Evolutionary conservation across 2,329 filamentous ascomycete species (phyloP), one percentile per base, ranked within the genome.

Genomic region (Uncinocarpus reesii): DNA sequence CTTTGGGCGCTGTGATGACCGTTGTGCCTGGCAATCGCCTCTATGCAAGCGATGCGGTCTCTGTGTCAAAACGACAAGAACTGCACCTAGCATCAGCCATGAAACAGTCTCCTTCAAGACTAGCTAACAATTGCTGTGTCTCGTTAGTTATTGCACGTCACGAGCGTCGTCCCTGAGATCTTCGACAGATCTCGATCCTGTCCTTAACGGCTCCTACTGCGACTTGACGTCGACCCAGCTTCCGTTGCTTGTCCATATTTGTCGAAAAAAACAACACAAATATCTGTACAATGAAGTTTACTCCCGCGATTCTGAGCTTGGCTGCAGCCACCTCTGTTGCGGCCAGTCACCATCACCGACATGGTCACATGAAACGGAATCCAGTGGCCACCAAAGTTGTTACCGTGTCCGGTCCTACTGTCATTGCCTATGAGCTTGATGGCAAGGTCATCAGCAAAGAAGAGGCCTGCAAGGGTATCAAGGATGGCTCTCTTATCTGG

Each of bases 401-500:
- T 47, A 73, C 76, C 47, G 74, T 81, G 43, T 70, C 75, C 34
- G 78, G 75, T 35, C 75, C 81, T 26, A 81, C 79, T 44, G 76
- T 81, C 56, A 78, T 81, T 48, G 76, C 83, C 49, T 95, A 89
- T 68, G 75, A 83, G 62, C 71, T 89, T 47, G 78, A 83, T 52
- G 83, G 81, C 52, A 58, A 80, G 60, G 54, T 70, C 28, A 75
- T 94, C 56, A 71, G 72, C 46, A 67, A 76, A 52, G 66, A 76
- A 0, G 76, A 87, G 52, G 87, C 87, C 47, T 75, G 83, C 68
- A 63, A 77, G 48, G 86, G 87, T 55, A 75, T 96, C 57, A 69
- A 75, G 49, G 76, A 82, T 53, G 84, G 87, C 45, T 76, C 78
- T 40, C 62, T 79, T 38, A 65, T 73, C 52, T 92, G 80, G 70